Conservation (phyloP, 1,284 basidiomycete genomes). For the Rhodotorula mucilaginosa region DNA sequence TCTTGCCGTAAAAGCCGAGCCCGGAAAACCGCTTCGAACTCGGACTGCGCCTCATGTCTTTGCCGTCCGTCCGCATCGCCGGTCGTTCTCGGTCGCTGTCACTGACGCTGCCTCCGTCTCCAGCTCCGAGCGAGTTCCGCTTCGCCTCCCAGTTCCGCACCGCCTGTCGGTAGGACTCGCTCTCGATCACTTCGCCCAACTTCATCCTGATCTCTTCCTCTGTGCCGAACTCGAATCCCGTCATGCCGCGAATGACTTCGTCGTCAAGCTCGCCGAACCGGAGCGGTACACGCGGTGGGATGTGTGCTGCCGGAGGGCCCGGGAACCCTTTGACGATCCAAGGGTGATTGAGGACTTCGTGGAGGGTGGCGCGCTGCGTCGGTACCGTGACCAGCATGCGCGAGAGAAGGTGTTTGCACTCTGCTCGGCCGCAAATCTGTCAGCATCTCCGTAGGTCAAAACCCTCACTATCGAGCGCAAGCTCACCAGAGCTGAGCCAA, state of each 20-base stretch:
- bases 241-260: slow-evolving; percentile 85
- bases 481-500: slow-evolving; percentile 85
- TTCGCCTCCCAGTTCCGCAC: slow-evolving; percentile 32
- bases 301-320: slow-evolving; percentile 74
- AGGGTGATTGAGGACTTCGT: slow-evolving; percentile 84
- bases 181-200: slow-evolving; percentile 70
- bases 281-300: slow-evolving; percentile 83
- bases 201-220: slow-evolving; percentile 78
- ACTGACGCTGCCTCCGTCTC: slow-evolving; percentile 12
- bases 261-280: slow-evolving; percentile 81
- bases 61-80: slow-evolving; percentile 34
- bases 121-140: slow-evolving; percentile 29
- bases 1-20: slow-evolving; percentile 90
- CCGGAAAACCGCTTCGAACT: slow-evolving; percentile 69
- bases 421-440: slow-evolving; percentile 51
- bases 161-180: slow-evolving; percentile 73
- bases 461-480: background rate
- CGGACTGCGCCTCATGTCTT: slow-evolving; percentile 43
- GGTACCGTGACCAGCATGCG: slow-evolving; percentile 97
- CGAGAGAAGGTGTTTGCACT: slow-evolving; percentile 90
- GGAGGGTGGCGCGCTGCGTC: slow-evolving; percentile 72
- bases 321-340: slow-evolving; percentile 93
- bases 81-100: slow-evolving; percentile 31
- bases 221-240: slow-evolving; percentile 92
- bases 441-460: background rate